phyloP scores from a whole-genome alignment of 2,329 filamentous ascomycete genomes.

The Venturia carpophila region DNA sequence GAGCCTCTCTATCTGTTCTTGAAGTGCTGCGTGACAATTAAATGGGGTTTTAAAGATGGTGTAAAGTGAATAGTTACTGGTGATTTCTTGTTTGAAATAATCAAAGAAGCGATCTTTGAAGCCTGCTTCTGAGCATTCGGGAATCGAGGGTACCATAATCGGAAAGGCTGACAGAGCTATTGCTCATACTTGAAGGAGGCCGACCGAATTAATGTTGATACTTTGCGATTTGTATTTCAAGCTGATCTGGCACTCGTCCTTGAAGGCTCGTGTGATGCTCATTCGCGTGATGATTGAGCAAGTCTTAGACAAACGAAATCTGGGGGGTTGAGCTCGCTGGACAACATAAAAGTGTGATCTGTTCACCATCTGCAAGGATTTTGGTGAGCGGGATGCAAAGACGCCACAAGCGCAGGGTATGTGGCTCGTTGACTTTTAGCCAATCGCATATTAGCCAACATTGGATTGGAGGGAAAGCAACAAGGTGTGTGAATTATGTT shows the following conservation, averaged over 20 bases:
- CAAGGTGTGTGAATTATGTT: not conserved
- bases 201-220: not conserved
- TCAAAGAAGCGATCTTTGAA: slow-evolving; percentile 68
- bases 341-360: not conserved
- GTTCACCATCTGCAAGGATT: not conserved
- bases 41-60: slow-evolving; percentile 20
- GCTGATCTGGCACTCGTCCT: not conserved
- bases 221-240: not conserved
- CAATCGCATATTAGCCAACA: not conserved
- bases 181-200: not conserved
- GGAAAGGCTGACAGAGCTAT: not conserved
- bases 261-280: not conserved
- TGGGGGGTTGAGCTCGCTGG: not conserved
- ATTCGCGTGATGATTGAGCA: not conserved
- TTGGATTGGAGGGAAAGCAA: not conserved
- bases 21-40: slow-evolving; percentile 51
- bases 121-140: slow-evolving; percentile 21
- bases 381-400: not conserved
- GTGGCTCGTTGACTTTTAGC: not conserved
- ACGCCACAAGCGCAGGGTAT: not conserved
- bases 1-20: slow-evolving; percentile 66
- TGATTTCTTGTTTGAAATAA: slow-evolving; percentile 70
- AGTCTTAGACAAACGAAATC: not conserved
- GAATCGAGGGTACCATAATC: slow-evolving; percentile 18
- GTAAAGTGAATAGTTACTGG: slow-evolving; percentile 42